Percentiles rank a stretch among this genome's conserved stretches.
Evolutionary conservation across 1,284 basidiomycete genomes (phyloP).

Genomic region (Puccinia hordei): DNA sequence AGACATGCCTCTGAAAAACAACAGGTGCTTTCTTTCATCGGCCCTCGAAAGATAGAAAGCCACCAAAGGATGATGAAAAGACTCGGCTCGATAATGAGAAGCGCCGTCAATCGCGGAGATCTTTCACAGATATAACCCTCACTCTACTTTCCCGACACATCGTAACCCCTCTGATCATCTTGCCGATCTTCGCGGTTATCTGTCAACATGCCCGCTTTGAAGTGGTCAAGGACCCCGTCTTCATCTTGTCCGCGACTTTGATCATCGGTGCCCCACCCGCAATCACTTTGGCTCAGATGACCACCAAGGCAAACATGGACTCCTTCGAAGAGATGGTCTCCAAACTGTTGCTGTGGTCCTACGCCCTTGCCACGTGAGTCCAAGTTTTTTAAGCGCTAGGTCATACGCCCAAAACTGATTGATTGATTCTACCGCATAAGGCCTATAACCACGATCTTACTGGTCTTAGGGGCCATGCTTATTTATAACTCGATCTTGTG

Average conservation of each 20-base stretch:
- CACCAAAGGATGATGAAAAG: not conserved
- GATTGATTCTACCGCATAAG: not conserved
- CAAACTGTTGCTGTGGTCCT: constrained; percentile 36
- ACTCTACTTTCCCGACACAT: constrained; percentile 49
- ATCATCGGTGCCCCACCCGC: constrained; percentile 53
- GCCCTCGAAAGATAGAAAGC: constrained; percentile 5
- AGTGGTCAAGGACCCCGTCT: constrained; percentile 13
- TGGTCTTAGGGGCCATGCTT: constrained; percentile 18
- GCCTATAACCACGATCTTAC: constrained; percentile 22
- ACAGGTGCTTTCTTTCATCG: constrained; percentile 43
- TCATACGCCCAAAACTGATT: not conserved
- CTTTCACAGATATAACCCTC: constrained; percentile 27
- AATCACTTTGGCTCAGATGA: constrained; percentile 57
- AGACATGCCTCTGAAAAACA: not conserved
- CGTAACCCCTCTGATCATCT: constrained; percentile 22
- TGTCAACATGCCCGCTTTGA: not conserved
- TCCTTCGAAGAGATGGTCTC: constrained; percentile 38
- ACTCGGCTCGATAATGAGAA: constrained; percentile 53
- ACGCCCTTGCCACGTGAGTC: constrained; percentile 26
- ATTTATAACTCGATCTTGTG: constrained; percentile 7
- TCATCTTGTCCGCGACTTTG: constrained; percentile 13
- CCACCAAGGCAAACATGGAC: constrained; percentile 31
- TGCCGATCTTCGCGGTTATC: constrained; percentile 14
- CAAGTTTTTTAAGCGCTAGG: not conserved
- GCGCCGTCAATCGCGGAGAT: constrained; percentile 38